These are phyloP conservation scores for Auricularia sp. DNA, from an alignment of 768 basidiomycete genomes.

Conservation along the genomic window DNA sequence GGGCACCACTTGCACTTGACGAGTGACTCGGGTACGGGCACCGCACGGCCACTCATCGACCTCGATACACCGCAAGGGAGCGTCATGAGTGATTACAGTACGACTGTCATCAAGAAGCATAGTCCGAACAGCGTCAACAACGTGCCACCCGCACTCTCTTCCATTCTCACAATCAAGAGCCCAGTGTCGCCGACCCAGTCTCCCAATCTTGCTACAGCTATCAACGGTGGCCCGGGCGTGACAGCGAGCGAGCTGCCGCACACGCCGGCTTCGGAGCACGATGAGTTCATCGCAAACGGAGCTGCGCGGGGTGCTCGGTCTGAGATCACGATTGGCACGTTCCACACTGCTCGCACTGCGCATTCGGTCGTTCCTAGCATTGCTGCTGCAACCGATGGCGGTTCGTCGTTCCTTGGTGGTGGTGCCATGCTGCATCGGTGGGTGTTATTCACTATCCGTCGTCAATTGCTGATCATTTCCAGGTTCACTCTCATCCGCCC, in stretches of 20 bases:
- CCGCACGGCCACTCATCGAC: slow-evolving; percentile 7
- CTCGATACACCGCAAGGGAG: background rate
- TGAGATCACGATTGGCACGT: slow-evolving; percentile 15
- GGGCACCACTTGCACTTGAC: slow-evolving; percentile 30
- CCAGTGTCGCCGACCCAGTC: slow-evolving; percentile 39
- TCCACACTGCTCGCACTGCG: slow-evolving; percentile 27
- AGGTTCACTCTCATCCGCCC: slow-evolving; percentile 83
- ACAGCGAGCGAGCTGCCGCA: slow-evolving; percentile 10
- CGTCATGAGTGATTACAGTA: slow-evolving; percentile 43
- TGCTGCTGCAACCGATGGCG: slow-evolving; percentile 65
- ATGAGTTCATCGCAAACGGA: slow-evolving; percentile 8
- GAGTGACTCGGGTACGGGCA: slow-evolving; percentile 8
- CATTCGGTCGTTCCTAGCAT: slow-evolving; percentile 35
- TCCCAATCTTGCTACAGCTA: slow-evolving; percentile 27
- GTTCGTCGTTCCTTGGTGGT: slow-evolving; percentile 48
- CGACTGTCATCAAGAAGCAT: slow-evolving; percentile 50
- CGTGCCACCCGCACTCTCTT: slow-evolving; percentile 49
- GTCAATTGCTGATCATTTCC: slow-evolving; percentile 42
- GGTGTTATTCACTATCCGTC: background rate
- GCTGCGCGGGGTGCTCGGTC: slow-evolving; percentile 23
- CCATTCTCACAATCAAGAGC: slow-evolving; percentile 61
- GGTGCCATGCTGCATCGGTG: background rate
- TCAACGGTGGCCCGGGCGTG: slow-evolving; percentile 5
- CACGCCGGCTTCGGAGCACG: slow-evolving; percentile 15
- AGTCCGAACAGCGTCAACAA: slow-evolving; percentile 29